Base-by-base conservation (phyloP, 768 basidiomycete genomes). In the Pleurotus giganteus region DNA sequence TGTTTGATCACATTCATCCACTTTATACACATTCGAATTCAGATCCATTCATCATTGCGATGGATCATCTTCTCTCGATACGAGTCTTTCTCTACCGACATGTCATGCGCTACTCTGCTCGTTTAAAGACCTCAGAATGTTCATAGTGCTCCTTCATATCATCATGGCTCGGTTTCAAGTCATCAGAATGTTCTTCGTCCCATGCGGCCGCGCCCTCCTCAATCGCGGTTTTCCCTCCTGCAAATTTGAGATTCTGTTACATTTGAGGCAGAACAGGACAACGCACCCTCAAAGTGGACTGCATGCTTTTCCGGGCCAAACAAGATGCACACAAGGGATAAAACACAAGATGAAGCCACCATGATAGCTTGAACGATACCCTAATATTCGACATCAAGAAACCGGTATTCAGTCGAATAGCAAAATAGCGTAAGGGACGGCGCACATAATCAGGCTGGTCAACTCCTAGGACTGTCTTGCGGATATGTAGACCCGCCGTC, bases 241-340 rank as follows among this genome's bases (percentile, higher is more conserved):
- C 17, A 4, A 23, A 32, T 36, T 7, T 4, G 5, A 24, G 6
- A 1, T 7, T 13, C 3, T 5, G 44, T 26, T 17, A 45, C n/a
- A 23, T 45, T 13, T 12, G 27, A 12, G 7, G 2, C 8, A 50
- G 47, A 29, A 32, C n/a, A 4, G 13, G 3, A 32, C 7, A 9
- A 27, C 57, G 21, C 13, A 60, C 57, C 36, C 37, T 58, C 57
- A 8, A 58, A 58, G 31, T 53, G 23, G n/a, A 46, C 53, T n/a
- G 59, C 59, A 47, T 60, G 57, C 4, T 34, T 53, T 39, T 60
- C 59, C 4, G 57, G 59, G 11, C 59, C 59, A 29, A 60, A 58
- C 13, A 60, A 19, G 1, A 31, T 57, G 23, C 56, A 57, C 17
- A 39, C 45, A 3, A 60, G 27, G 13, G 58, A 24, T 4, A 58